Conservation (phyloP, 2,329 filamentous ascomycete species). For the Raffaelea albimanens region DNA sequence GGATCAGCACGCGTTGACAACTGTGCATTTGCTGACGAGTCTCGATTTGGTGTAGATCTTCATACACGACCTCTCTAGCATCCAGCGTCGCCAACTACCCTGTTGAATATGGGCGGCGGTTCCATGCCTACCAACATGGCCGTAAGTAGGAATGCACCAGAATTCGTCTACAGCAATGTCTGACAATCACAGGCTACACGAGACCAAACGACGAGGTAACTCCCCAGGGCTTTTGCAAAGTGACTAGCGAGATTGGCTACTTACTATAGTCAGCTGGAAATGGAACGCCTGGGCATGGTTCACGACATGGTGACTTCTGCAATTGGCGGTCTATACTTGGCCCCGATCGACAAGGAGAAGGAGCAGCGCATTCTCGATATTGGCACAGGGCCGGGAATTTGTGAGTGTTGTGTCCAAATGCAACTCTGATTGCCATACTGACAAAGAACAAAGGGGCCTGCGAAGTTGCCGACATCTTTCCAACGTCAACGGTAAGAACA, state of each 20-base stretch:
- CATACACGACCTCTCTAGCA: slow-evolving; percentile 18
- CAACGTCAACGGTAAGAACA: slow-evolving; percentile 1
- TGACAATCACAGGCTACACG: slow-evolving; percentile 16
- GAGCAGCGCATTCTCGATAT: slow-evolving; percentile 9
- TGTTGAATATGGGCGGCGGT: slow-evolving; percentile 26
- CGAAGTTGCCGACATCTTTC: slow-evolving; percentile 7
- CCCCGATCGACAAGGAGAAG: slow-evolving; percentile 6
- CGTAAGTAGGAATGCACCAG: slow-evolving; percentile 8
- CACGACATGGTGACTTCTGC: slow-evolving; percentile 6
- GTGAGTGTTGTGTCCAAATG: background rate
- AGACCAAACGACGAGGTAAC: slow-evolving; percentile 27
- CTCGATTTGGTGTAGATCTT: slow-evolving; percentile 15
- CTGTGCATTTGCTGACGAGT: no score
- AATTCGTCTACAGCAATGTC: background rate
- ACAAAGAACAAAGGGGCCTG: slow-evolving; percentile 12
- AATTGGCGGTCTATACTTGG: slow-evolving; percentile 5
- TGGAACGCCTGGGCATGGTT: slow-evolving; percentile 11
- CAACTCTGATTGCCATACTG: slow-evolving; percentile 9
- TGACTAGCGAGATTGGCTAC: background rate
- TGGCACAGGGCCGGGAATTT: slow-evolving; percentile 10
- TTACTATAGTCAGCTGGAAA: slow-evolving; percentile 5
- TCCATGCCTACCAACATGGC: slow-evolving; percentile 26
- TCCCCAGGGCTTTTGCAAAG: no score
- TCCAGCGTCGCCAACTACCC: slow-evolving; percentile 19
- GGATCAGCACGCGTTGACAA: no score